These are phyloP conservation scores for Fomitopsis betulina DNA, from an alignment of 1,284 basidiomycete species.

Conservation along the genomic window DNA sequence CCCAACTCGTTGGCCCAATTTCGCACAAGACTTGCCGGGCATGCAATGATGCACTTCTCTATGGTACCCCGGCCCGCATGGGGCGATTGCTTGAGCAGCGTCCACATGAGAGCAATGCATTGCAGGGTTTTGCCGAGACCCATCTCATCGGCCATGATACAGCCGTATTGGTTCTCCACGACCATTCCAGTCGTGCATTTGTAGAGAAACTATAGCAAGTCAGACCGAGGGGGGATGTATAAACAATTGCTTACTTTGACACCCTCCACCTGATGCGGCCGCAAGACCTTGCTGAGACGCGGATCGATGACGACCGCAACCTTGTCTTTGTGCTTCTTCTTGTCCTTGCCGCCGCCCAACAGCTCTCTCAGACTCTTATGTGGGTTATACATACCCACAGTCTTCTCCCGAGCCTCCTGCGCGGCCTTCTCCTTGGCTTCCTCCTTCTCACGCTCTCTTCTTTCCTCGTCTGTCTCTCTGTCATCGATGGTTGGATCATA, in stretches of 20 bases:
- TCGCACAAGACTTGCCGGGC: slow-evolving; percentile 93
- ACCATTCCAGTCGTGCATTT: slow-evolving; percentile 92
- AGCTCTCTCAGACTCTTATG: slow-evolving; percentile 89
- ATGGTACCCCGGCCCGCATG: slow-evolving; percentile 82
- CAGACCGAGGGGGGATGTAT: background rate
- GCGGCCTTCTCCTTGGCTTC: slow-evolving; percentile 61
- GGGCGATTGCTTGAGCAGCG: slow-evolving; percentile 95
- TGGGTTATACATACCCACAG: slow-evolving; percentile 73
- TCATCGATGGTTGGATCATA: slow-evolving; percentile 97
- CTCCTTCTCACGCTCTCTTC: slow-evolving; percentile 62
- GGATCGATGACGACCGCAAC: slow-evolving; percentile 98
- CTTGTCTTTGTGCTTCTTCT: slow-evolving; percentile 68
- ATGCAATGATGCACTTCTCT: slow-evolving; percentile 98
- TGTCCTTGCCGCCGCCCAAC: slow-evolving; percentile 72
- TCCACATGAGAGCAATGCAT: slow-evolving; percentile 96
- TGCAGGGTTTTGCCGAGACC: slow-evolving; percentile 95
- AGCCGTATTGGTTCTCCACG: slow-evolving; percentile 90
- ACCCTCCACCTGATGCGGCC: slow-evolving; percentile 97
- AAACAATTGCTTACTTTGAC: slow-evolving; percentile 69
- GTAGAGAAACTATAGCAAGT: slow-evolving; percentile 76
- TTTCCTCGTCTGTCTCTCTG: slow-evolving; percentile 82
- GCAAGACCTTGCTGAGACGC: slow-evolving; percentile 77
- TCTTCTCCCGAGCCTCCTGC: slow-evolving; percentile 65
- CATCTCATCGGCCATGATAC: slow-evolving; percentile 99
- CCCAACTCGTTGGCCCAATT: slow-evolving; percentile 99